These are phyloP conservation scores for Cyanodermella asteris DNA, from an alignment of 2,329 filamentous ascomycete species.

Conservation along the genomic window DNA sequence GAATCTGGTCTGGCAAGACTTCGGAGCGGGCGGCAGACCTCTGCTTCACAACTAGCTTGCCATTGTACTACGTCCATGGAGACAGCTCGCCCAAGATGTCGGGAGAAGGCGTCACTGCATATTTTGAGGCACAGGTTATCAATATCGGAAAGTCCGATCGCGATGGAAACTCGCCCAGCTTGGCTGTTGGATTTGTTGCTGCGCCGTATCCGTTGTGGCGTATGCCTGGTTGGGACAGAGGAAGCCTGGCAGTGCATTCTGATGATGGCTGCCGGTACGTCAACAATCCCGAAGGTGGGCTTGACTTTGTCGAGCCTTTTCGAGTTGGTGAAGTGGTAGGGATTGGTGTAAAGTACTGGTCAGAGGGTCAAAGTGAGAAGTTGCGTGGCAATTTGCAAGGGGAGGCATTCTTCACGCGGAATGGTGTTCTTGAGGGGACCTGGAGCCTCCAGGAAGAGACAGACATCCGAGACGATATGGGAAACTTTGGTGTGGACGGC, in stretches of 20 bases:
- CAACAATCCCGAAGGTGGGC: constrained; percentile 37
- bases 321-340: constrained; percentile 32
- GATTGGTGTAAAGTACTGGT: constrained; percentile 32
- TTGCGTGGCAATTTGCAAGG: constrained; percentile 23
- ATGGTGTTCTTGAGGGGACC: constrained; percentile 27
- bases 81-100: constrained; percentile 28
- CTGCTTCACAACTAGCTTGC: constrained; percentile 30
- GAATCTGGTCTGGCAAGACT: constrained; percentile 24
- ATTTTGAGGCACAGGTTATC: constrained; percentile 34
- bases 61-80: constrained; percentile 29
- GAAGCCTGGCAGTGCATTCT: constrained; percentile 36
- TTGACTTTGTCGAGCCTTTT: constrained; percentile 33
- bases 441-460: constrained; percentile 41
- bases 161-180: constrained; percentile 25
- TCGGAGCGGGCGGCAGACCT: constrained; percentile 24
- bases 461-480: constrained; percentile 30
- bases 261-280: constrained; percentile 42
- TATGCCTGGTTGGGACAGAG: constrained; percentile 41
- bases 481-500: constrained; percentile 44
- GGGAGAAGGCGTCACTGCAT: constrained; percentile 28
- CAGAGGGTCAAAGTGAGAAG: constrained; percentile 9
- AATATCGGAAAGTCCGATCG: constrained; percentile 19
- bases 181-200: constrained; percentile 37
- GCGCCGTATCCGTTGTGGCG: constrained; percentile 40
- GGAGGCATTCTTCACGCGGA: constrained; percentile 37